These are phyloP conservation scores for Fusarium sp. DNA, from an alignment of 2,329 filamentous ascomycete species.

Conservation along the genomic window DNA sequence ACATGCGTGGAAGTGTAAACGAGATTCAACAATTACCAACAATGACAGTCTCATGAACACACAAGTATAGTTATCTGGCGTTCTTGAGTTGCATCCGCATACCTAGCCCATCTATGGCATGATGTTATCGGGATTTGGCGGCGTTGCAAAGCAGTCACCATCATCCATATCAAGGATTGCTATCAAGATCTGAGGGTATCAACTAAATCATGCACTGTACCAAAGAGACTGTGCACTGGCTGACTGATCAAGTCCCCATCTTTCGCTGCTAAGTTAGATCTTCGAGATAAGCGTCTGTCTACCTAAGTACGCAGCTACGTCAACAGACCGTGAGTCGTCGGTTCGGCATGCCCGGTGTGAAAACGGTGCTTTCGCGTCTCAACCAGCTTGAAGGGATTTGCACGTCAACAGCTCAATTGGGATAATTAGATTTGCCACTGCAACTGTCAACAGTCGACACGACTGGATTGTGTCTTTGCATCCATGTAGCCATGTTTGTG, in stretches of 20 bases:
- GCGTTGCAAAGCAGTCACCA: neutral
- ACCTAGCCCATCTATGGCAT: conserved; percentile 22
- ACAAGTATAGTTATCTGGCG: conserved; percentile 17
- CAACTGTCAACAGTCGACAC: conserved; percentile 1
- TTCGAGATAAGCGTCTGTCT: conserved; percentile 35
- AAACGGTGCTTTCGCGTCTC: neutral
- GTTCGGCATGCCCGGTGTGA: conserved; percentile 31
- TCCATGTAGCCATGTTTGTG: neutral
- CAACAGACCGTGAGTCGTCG: conserved; percentile 4
- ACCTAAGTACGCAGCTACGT: too few relatives aligned
- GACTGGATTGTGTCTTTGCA: conserved; percentile 1
- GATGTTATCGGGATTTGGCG: conserved; percentile 30
- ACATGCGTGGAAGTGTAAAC: neutral
- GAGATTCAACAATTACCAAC: conserved; percentile 26
- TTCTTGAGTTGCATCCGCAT: neutral
- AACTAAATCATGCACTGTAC: conserved; percentile 21
- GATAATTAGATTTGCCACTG: conserved; percentile 34
- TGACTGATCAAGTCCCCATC: neutral
- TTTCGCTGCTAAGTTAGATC: conserved; percentile 31
- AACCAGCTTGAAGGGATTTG: conserved; percentile 28
- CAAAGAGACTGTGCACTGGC: neutral
- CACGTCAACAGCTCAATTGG: conserved; percentile 21
- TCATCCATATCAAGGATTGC: conserved; percentile 14
- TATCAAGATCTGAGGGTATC: conserved; percentile 4
- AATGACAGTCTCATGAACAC: neutral